Conservation (phyloP, 345 rosid genomes). For the Camelina laxa region DNA sequence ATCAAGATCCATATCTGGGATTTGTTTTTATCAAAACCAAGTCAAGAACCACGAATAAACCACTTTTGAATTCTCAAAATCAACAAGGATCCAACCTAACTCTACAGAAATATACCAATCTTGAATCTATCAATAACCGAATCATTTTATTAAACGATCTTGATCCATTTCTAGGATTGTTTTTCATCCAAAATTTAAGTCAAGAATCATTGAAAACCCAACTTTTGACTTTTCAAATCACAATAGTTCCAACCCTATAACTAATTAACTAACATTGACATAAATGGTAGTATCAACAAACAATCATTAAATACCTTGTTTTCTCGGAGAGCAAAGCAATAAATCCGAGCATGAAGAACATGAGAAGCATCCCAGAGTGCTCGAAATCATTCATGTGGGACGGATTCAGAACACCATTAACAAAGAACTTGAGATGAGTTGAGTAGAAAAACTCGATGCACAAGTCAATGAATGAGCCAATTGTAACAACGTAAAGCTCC, state of each 20-base stretch:
- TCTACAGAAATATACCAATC: neutral
- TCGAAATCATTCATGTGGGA: slow-evolving; percentile 92
- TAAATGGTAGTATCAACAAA: neutral
- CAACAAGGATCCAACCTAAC: neutral
- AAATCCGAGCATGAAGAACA: slow-evolving; percentile 86
- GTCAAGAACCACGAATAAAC: neutral
- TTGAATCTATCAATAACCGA: neutral
- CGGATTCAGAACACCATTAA: slow-evolving; percentile 80
- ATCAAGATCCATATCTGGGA: neutral
- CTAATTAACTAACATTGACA: neutral
- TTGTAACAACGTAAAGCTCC: slow-evolving; percentile 79
- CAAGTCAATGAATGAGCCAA: slow-evolving; percentile 80
- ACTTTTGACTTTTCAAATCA: neutral
- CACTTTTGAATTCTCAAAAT: neutral
- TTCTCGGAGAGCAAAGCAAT: slow-evolving; percentile 71
- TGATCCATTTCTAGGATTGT: neutral
- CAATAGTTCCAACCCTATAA: slow-evolving; percentile 5
- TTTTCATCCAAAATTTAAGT: neutral
- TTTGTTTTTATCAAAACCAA: neutral
- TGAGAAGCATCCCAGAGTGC: slow-evolving; percentile 96
- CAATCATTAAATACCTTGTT: slow-evolving; percentile 57
- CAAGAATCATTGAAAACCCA: neutral
- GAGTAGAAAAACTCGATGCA: slow-evolving; percentile 91
- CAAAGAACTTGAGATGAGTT: slow-evolving; percentile 84
- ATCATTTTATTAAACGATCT: neutral